Evolutionary conservation across 768 basidiomycete genomes (phyloP).

Genomic region (Mycena maculata): DNA sequence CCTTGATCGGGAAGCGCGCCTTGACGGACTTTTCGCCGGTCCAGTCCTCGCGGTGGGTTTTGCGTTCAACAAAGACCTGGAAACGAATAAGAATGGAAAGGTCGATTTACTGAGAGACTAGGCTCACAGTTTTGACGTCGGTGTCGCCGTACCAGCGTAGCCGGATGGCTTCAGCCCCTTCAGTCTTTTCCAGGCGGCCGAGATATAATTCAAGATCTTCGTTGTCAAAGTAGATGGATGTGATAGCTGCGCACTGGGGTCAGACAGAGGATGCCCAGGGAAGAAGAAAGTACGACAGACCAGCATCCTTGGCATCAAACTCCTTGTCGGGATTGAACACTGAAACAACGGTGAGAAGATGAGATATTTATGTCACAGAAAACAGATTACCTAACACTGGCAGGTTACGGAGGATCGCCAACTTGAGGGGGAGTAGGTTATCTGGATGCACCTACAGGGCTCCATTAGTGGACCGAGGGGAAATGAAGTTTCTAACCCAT

Average conservation of each 20-base stretch:
- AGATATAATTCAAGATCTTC: constrained; percentile 96
- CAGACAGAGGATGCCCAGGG: background rate
- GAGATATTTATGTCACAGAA: background rate
- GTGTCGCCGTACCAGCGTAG: constrained; percentile 97
- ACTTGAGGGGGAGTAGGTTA: constrained; percentile 92
- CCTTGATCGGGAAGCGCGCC: constrained; percentile 95
- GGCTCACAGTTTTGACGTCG: constrained; percentile 77
- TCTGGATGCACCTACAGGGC: constrained; percentile 82
- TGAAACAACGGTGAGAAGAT: constrained; percentile 41
- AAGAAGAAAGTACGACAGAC: constrained; percentile 48
- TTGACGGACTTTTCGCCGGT: constrained; percentile 99
- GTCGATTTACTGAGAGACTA: background rate
- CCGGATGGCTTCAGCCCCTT: constrained; percentile 97
- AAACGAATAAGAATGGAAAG: background rate
- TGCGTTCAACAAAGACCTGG: constrained; percentile 89
- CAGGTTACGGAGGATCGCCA: constrained; percentile 91
- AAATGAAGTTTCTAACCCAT: constrained; percentile 15
- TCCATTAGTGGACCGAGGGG: background rate
- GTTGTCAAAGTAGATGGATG: constrained; percentile 97
- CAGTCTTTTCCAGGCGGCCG: constrained; percentile 96
- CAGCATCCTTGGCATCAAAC: constrained; percentile 86
- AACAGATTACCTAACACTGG: constrained; percentile 84
- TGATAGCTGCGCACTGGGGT: constrained; percentile 72
- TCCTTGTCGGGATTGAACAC: constrained; percentile 96
- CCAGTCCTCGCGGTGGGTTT: constrained; percentile 98